Conservation (phyloP, 139 green algal species). For the Chara braunii region DNA sequence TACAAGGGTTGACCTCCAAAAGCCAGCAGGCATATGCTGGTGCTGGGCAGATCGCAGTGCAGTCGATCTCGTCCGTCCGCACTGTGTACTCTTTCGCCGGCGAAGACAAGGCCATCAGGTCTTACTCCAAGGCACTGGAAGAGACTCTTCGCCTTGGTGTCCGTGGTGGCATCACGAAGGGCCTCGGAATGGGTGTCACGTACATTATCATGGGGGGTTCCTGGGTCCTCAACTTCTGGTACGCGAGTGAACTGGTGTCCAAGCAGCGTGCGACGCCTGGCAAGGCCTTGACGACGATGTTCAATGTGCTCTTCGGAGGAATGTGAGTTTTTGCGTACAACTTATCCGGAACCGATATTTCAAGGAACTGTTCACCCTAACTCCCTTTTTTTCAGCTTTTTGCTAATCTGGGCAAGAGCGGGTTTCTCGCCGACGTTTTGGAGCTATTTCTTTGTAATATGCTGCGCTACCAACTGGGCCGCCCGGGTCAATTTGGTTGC, state of each 20-base stretch:
- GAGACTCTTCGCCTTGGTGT: background rate
- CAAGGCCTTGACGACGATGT: conserved; percentile 52
- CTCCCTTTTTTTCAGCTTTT: conserved; percentile 7
- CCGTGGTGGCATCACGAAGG: background rate
- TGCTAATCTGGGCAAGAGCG: too few relatives aligned
- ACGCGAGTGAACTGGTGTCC: conserved; percentile 42
- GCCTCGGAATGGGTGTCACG: conserved; percentile 32
- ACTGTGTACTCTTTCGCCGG: conserved; percentile 9
- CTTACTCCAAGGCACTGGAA: background rate
- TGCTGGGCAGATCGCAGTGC: conserved; percentile 16
- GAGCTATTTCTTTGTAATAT: too few relatives aligned
- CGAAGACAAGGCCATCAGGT: background rate
- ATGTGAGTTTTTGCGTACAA: too few relatives aligned
- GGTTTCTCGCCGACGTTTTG: too few relatives aligned
- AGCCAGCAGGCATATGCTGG: conserved; percentile 20
- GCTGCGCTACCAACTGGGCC: too few relatives aligned
- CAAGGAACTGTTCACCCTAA: too few relatives aligned
- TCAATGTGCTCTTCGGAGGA: conserved; percentile 22
- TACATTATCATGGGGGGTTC: conserved; percentile 58
- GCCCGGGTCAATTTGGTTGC: too few relatives aligned
- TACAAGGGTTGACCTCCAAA: conserved; percentile 28
- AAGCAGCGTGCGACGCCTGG: conserved; percentile 43
- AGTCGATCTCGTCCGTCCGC: background rate
- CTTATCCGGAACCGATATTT: too few relatives aligned
- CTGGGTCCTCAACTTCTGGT: conserved; percentile 58